phyloP scores from a whole-genome alignment of 768 basidiomycete species.

The Suillus variegatus region DNA sequence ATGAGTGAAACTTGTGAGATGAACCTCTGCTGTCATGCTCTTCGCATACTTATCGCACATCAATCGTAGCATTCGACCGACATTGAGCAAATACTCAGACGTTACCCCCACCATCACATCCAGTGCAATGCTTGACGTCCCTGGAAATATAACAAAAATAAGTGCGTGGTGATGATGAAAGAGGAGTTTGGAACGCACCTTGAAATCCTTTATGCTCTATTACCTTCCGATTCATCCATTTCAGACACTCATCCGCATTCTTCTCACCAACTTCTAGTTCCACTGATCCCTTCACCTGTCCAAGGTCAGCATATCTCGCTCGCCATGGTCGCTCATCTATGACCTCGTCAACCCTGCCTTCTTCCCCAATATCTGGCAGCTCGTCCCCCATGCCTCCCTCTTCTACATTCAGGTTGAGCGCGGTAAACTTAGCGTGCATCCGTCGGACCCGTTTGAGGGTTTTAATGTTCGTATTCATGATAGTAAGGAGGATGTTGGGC shows the following conservation, averaged over 20 bases:
- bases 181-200: constrained; percentile 48
- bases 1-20: constrained; percentile 17
- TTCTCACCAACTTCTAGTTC: constrained; percentile 60
- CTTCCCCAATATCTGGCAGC: constrained; percentile 32
- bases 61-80: constrained; percentile 84
- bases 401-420: constrained; percentile 24
- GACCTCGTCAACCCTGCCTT: constrained; percentile 25
- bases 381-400: constrained; percentile 38
- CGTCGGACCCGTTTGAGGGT: constrained; percentile 72
- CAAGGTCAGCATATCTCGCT: constrained; percentile 11
- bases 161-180: neutral
- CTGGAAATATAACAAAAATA: constrained; percentile 34
- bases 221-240: constrained; percentile 74
- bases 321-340: constrained; percentile 68
- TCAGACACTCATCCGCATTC: constrained; percentile 63
- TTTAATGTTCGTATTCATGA: constrained; percentile 56
- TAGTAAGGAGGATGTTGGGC: constrained; percentile 45
- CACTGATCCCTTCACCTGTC: constrained; percentile 8
- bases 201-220: constrained; percentile 76
- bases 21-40: constrained; percentile 83
- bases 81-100: constrained; percentile 50
- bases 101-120: constrained; percentile 66
- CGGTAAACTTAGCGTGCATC: constrained; percentile 59
- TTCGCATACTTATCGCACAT: constrained; percentile 61
- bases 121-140: constrained; percentile 70